These are phyloP conservation scores for Shiraia sp. DNA, from an alignment of 2,329 filamentous ascomycete genomes.

Conservation along the genomic window DNA sequence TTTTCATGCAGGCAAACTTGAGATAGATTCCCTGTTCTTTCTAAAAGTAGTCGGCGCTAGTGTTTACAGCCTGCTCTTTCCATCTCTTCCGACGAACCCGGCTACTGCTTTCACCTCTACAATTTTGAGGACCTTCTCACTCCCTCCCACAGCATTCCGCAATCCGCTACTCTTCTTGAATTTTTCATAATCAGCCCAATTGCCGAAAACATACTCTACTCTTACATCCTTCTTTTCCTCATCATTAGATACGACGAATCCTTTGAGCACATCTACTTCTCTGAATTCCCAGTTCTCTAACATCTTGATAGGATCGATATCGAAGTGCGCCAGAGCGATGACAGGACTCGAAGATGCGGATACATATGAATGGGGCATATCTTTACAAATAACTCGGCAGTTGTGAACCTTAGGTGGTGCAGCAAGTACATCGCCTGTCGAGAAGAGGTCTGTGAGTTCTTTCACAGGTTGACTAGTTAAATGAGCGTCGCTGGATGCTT, in stretches of 20 bases:
- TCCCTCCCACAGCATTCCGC: no score
- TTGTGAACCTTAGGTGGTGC: slow-evolving; percentile 25
- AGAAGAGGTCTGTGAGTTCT: slow-evolving; percentile 27
- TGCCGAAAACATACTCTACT: slow-evolving; percentile 10
- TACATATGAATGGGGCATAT: slow-evolving; percentile 1
- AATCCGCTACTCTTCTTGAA: slow-evolving; percentile 17
- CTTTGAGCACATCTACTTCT: slow-evolving; percentile 7
- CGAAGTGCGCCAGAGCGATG: slow-evolving; percentile 18
- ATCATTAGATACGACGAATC: slow-evolving; percentile 15
- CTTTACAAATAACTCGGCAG: slow-evolving; percentile 8
- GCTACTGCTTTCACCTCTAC: no score
- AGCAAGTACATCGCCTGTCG: slow-evolving; percentile 21
- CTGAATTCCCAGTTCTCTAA: neutral
- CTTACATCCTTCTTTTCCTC: slow-evolving; percentile 13
- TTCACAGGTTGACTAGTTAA: slow-evolving; percentile 23
- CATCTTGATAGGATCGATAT: no score
- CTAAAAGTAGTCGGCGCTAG: no score
- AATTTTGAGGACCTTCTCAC: no score
- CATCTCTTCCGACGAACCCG: no score
- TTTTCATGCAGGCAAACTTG: no score
- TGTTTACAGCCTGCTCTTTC: no score
- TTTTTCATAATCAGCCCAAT: slow-evolving; percentile 8
- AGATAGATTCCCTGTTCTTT: no score
- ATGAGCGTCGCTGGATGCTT: slow-evolving; percentile 24
- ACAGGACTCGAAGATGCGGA: slow-evolving; percentile 9